A percentile compares a stretch with the other conserved stretches of the same genome.
Evolutionary conservation across 1,284 basidiomycete species (phyloP).

Genomic region (Cystobasidiaceae sp.): DNA sequence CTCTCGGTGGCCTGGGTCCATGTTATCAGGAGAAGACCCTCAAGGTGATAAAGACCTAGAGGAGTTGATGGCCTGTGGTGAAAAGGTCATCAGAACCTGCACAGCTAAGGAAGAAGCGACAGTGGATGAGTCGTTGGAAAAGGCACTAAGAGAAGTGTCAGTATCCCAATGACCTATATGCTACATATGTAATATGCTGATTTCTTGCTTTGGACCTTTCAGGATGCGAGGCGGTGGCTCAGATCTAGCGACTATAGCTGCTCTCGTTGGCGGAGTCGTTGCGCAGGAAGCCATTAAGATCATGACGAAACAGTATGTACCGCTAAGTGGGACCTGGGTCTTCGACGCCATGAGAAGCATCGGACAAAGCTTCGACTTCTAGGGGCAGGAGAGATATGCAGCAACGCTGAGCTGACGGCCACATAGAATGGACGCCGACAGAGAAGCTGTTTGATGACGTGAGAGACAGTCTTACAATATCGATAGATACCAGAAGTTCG

Average conservation of each 20-base stretch:
- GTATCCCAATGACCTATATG: constrained; percentile 42
- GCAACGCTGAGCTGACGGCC: background rate
- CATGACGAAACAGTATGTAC: constrained; percentile 91
- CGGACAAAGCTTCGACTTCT: constrained; percentile 19
- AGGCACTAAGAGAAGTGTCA: constrained; percentile 74
- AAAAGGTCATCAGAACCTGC: constrained; percentile 17
- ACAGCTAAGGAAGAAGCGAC: constrained; percentile 17
- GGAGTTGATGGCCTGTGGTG: constrained; percentile 10
- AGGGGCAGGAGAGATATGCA: background rate
- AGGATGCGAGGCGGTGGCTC: constrained; percentile 43
- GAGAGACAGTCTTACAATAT: background rate
- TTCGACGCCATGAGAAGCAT: constrained; percentile 70
- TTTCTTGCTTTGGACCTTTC: background rate
- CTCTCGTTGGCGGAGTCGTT: constrained; percentile 85
- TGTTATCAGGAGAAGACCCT: constrained; percentile 31
- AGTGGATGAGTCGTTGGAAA: constrained; percentile 51
- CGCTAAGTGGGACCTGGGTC: constrained; percentile 77
- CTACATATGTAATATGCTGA: background rate
- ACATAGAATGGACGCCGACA: background rate
- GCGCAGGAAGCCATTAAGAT: constrained; percentile 99
- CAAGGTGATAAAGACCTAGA: constrained; percentile 31
- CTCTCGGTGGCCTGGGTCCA: constrained; percentile 49
- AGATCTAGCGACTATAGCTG: constrained; percentile 86
- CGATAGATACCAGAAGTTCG: background rate
- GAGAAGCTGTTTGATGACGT: background rate